Evolutionary conservation across 1,284 basidiomycete genomes (phyloP).

Genomic region (Tausonia pullulans): DNA sequence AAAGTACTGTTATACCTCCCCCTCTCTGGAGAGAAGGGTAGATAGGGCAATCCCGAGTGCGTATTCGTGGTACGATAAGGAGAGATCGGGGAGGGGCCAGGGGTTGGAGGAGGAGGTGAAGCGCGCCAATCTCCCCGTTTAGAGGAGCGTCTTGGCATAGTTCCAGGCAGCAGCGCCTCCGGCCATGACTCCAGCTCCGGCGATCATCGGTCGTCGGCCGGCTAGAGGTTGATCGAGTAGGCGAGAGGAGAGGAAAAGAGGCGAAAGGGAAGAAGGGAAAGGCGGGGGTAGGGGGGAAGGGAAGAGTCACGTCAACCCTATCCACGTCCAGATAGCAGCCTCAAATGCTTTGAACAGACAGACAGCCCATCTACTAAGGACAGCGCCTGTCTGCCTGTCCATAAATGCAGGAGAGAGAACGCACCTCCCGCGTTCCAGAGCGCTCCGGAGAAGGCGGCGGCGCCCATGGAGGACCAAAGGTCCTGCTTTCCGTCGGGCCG

Average conservation of each 20-base stretch:
- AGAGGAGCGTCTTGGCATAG: conserved; percentile 35
- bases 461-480: conserved; percentile 76
- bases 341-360: not conserved
- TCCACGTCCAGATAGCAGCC: not conserved
- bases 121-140: too few species aligned
- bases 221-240: too few species aligned
- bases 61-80: too few species aligned
- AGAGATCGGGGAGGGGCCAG: too few species aligned
- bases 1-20: too few species aligned
- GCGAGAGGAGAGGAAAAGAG: conserved; percentile 34
- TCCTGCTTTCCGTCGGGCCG: conserved; percentile 74
- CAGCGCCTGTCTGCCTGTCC: not conserved
- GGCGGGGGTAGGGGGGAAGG: conserved; percentile 18
- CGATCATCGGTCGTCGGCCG: conserved; percentile 76
- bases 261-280: conserved; percentile 23
- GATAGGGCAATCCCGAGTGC: too few species aligned
- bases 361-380: not conserved
- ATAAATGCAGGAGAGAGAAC: conserved; percentile 31
- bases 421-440: conserved; percentile 88
- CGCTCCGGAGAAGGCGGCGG: conserved; percentile 81
- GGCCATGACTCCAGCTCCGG: conserved; percentile 79
- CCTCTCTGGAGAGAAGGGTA: too few species aligned
- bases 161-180: conserved; percentile 83
- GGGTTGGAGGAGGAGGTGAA: too few species aligned
- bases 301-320: not conserved